A percentile compares a stretch with the other conserved stretches of the same genome.
Conservation (phyloP, 2,329 filamentous ascomycete genomes). For the Chalaropsis thielavioides region DNA sequence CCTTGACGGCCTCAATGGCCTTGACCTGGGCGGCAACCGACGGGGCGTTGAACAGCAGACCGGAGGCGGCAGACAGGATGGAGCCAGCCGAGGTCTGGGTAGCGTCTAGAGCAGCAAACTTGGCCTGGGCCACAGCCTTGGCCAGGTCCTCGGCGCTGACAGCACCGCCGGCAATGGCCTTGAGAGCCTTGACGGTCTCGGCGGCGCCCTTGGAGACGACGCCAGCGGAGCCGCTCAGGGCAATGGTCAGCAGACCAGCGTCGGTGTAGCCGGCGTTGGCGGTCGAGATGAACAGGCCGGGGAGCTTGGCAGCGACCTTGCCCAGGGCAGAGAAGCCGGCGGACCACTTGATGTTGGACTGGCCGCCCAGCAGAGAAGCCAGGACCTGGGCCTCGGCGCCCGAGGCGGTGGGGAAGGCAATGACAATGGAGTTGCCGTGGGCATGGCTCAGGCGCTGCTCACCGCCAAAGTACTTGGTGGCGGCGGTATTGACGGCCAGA, state of each 20-base stretch:
- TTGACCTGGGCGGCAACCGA: slow-evolving; percentile 70
- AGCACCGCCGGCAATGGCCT: slow-evolving; percentile 62
- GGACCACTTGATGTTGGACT: slow-evolving; percentile 90
- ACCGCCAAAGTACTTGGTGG: slow-evolving; percentile 83
- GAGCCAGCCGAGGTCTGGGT: slow-evolving; percentile 65
- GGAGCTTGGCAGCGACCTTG: slow-evolving; percentile 55
- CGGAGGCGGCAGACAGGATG: slow-evolving; percentile 70
- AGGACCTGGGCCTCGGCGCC: slow-evolving; percentile 86
- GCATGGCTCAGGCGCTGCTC: slow-evolving; percentile 76
- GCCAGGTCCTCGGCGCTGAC: slow-evolving; percentile 72
- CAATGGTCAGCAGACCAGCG: slow-evolving; percentile 74
- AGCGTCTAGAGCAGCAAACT: slow-evolving; percentile 76
- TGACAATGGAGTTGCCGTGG: slow-evolving; percentile 66
- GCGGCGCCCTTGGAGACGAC: slow-evolving; percentile 61
- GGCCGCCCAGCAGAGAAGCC: slow-evolving; percentile 73
- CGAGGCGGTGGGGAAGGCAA: slow-evolving; percentile 72
- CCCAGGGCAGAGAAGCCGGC: slow-evolving; percentile 80
- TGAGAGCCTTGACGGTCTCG: slow-evolving; percentile 66
- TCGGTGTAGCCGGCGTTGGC: slow-evolving; percentile 82
- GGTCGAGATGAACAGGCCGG: slow-evolving; percentile 55
- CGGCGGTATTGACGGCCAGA: slow-evolving; percentile 38
- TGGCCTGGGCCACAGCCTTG: slow-evolving; percentile 85
- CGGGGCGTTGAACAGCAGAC: slow-evolving; percentile 67
- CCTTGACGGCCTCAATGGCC: slow-evolving; percentile 64
- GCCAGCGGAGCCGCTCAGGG: slow-evolving; percentile 59